Evolutionary conservation across 2,329 filamentous ascomycete species (phyloP).

Genomic region (Orbilia blumenaviensis): DNA sequence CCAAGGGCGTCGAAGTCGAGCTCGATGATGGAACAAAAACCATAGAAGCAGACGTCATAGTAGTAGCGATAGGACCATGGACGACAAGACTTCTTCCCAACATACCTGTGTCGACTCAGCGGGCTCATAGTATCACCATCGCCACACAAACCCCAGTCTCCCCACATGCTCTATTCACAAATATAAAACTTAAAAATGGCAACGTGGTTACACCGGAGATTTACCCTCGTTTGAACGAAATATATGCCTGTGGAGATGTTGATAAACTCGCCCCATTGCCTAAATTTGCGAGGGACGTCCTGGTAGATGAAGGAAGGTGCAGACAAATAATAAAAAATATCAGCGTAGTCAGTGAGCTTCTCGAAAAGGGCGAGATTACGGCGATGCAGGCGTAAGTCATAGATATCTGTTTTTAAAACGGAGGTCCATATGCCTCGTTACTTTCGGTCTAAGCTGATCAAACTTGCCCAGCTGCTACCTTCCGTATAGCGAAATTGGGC

Average conservation of each 20-base stretch:
- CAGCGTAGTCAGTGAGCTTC: constrained; percentile 70
- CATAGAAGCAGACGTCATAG: constrained; percentile 58
- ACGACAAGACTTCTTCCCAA: constrained; percentile 69
- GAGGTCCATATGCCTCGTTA: not conserved
- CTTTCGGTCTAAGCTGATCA: not conserved
- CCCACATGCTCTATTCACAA: constrained; percentile 82
- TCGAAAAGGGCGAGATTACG: constrained; percentile 75
- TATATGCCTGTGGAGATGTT: constrained; percentile 93
- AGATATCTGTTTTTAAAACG: not conserved
- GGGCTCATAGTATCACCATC: constrained; percentile 74
- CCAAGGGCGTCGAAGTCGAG: constrained; percentile 27
- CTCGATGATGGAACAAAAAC: constrained; percentile 65
- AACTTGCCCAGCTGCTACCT: constrained; percentile 73
- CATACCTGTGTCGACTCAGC: constrained; percentile 64
- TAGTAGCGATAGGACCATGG: constrained; percentile 70
- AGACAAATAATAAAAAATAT: constrained; percentile 87
- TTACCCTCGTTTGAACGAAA: constrained; percentile 87
- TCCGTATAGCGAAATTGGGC: constrained; percentile 72
- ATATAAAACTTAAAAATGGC: constrained; percentile 65
- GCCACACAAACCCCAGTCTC: constrained; percentile 67
- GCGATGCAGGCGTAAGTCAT: constrained; percentile 73
- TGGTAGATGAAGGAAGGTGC: constrained; percentile 78
- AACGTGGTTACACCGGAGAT: constrained; percentile 80
- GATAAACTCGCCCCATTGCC: constrained; percentile 80
- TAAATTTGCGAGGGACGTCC: constrained; percentile 76